These are phyloP conservation scores for Byssochlamys sp. DNA, from an alignment of 2,329 filamentous ascomycete species.

Conservation along the genomic window DNA sequence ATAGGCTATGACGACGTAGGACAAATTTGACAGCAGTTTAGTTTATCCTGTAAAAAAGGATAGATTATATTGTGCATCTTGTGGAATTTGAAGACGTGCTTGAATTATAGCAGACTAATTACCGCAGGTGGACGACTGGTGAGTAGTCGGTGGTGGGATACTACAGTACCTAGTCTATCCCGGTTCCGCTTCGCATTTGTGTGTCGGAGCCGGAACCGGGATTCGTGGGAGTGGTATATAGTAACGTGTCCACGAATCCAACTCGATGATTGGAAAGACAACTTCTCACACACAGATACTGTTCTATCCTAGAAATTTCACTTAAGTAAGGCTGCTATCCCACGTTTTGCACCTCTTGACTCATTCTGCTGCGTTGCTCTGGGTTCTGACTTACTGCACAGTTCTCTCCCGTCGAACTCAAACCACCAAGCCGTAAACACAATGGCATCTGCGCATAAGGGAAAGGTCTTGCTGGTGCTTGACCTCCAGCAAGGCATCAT, in stretches of 20 bases:
- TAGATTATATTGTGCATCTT: not conserved
- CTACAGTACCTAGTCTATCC: not conserved
- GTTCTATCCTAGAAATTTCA: not conserved
- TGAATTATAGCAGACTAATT: not conserved
- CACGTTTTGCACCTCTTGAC: not conserved
- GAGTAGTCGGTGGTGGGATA: not conserved
- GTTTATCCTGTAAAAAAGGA: not conserved
- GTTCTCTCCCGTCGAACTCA: not conserved
- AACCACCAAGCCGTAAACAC: not conserved
- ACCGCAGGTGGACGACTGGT: too few species aligned
- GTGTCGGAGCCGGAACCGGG: not conserved
- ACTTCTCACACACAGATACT: not conserved
- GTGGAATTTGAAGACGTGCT: not conserved
- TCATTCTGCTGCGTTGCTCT: not conserved
- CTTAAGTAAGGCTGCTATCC: not conserved
- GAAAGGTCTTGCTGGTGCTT: slow-evolving; percentile 23
- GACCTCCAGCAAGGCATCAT: slow-evolving; percentile 27
- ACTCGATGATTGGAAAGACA: not conserved
- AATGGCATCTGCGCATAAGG: not conserved
- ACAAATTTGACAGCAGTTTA: too few species aligned
- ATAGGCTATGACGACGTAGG: not conserved
- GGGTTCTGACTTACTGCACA: not conserved
- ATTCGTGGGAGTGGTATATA: not conserved
- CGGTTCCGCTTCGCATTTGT: not conserved
- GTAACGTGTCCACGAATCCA: not conserved